phyloP scores from a whole-genome alignment of 805 yeast genomes.

The Kockiozyma suomiensis region DNA sequence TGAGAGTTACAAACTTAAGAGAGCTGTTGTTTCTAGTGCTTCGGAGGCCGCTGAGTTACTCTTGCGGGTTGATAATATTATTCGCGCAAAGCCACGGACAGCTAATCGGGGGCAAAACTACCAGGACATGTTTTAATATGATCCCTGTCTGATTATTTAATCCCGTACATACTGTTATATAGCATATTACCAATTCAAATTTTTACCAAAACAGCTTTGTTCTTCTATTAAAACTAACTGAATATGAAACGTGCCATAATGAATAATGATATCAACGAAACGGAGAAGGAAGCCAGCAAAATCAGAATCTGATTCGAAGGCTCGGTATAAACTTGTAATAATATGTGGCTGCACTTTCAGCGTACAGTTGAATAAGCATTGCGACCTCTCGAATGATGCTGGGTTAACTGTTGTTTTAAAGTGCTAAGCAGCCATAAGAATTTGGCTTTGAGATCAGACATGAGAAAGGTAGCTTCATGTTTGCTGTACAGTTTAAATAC shows the following conservation, averaged over 20 bases:
- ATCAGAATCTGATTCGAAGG: too few species aligned
- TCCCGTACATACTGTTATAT: neutral
- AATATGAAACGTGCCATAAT: too few species aligned
- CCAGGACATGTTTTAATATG: constrained; percentile 15
- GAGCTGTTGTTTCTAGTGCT: constrained; percentile 92
- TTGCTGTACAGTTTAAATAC: neutral
- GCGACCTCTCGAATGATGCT: too few species aligned
- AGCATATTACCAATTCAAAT: neutral
- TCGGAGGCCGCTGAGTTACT: constrained; percentile 98
- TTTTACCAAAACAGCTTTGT: too few species aligned
- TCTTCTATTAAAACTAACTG: too few species aligned
- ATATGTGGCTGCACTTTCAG: too few species aligned
- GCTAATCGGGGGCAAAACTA: constrained; percentile 23
- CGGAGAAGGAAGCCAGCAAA: too few species aligned
- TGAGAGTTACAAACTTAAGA: constrained; percentile 88
- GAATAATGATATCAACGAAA: too few species aligned
- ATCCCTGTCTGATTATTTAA: neutral
- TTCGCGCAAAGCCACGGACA: constrained; percentile 96
- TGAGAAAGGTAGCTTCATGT: neutral
- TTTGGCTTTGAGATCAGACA: neutral
- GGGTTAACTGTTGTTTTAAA: neutral
- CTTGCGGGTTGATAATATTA: constrained; percentile 93
- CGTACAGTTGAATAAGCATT: too few species aligned
- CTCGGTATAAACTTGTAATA: too few species aligned
- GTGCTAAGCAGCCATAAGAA: neutral